Evolutionary conservation across 2,329 filamentous ascomycete species (phyloP).

Genomic region (Fusarium sp.): DNA sequence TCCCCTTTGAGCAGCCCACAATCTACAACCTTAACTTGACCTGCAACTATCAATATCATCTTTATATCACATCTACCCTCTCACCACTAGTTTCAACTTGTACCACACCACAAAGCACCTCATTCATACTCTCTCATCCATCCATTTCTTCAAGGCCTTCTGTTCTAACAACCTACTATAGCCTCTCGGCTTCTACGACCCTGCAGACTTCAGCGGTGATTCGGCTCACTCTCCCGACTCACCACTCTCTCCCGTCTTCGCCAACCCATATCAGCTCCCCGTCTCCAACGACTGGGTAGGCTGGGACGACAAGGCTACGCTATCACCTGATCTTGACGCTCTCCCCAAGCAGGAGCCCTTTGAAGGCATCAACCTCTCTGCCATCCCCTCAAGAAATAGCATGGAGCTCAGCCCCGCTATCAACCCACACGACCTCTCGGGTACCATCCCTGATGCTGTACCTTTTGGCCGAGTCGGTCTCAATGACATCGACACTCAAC

Average conservation of each 20-base stretch:
- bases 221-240: constrained; percentile 47
- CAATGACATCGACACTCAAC: constrained; percentile 46
- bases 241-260: constrained; percentile 46
- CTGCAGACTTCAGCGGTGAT: constrained; percentile 47
- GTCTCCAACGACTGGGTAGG: constrained; percentile 46
- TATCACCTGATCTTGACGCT: constrained; percentile 45
- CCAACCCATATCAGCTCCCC: constrained; percentile 47
- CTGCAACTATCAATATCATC: constrained; percentile 28
- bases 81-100: constrained; percentile 22
- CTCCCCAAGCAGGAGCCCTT: constrained; percentile 47
- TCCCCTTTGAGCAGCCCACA: constrained; percentile 31
- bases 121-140: constrained; percentile 4
- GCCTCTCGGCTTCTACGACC: constrained; percentile 46
- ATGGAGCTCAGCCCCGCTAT: constrained; percentile 48
- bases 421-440: constrained; percentile 46
- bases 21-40: constrained; percentile 15
- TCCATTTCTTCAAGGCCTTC: background rate
- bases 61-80: constrained; percentile 34
- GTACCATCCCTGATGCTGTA: constrained; percentile 44
- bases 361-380: constrained; percentile 45
- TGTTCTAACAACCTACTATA: constrained; percentile 38
- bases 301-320: constrained; percentile 48
- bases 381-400: constrained; percentile 44
- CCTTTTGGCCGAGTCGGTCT: constrained; percentile 46
- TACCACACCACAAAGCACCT: constrained; percentile 39